Base-by-base conservation (phyloP, 306 rosid species). In the Rubus idaeus region DNA sequence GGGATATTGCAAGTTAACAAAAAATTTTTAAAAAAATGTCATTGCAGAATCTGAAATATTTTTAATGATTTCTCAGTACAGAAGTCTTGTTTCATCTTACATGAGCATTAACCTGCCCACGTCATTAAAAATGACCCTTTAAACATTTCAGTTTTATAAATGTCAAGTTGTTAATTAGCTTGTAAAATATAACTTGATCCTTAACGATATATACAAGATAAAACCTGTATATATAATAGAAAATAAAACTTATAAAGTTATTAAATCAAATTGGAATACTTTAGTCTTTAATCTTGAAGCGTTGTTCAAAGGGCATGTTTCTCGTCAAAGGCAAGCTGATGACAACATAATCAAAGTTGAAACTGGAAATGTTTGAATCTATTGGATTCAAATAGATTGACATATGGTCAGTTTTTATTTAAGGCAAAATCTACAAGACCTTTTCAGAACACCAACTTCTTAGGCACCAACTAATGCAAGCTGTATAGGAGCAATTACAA, bases 41-140 rank as follows among this genome's bases (percentile, higher is more conserved):
- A 10, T n/a, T 17, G 57, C 37, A 37, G 62, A n/a, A 71, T 40
- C 74, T 70, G 8, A 23, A 49, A 16, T 45, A 20, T 3, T 68
- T 26, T 1, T 70, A 26, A 49, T 49, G 21, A 26, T 47, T 26
- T 69, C 50, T 9, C 75, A 35, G 46, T 50, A 52, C 26, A 37
- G 46, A 70, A 70, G 16, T 30, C 62, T 49, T 53, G 21, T 26
- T 47, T 71, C 61, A 51, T 51, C 47, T 71, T 71, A 51, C 42
- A 18, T 71, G 64, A 53, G 7, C 75, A 49, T 35, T 10, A 42
- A 64, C 69, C 71, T n/a, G 14, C 71, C 35, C 17, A 10, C 37
- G 1, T 20, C 10, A 16, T 35, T 16, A 35, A 64, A 16, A 66
- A 40, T 8, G 71, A 66, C 51, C 71, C 52, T 20, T 1, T 20